Evolutionary conservation across 129 eudicot species (phyloP), one percentile per base, ranked within the genome.

Genomic region (Scalesia atractyloides): DNA sequence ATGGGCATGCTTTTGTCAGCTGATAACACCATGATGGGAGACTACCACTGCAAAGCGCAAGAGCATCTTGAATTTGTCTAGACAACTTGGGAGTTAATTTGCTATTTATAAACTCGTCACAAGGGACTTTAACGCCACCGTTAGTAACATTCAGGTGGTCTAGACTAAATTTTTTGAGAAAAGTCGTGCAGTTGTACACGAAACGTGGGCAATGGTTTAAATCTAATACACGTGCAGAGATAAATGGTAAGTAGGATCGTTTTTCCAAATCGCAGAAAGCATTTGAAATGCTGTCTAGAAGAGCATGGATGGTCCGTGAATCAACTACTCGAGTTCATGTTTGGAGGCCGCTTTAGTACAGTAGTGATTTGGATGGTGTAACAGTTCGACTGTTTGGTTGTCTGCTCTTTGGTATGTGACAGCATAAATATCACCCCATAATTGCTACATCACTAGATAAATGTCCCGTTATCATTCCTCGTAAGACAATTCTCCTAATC

Each of bases 11-110:
- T 74, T 83, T 95, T 1, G 99, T 95, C 71, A 95, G 76, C 81
- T 95, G 99, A 82, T 86, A 86, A 73, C 99, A 95, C 99, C 99
- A 95, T 54, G 96, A 90, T 9, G 97, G 99, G 59, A 95, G 94
- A 80, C 96, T 88, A 56, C 96, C 99, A 76, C 94, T 95, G 76
- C 97, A 90, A 51, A 95, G 94, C 11, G 99, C 99, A 75, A 95
- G 97, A 0, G 97, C 91, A 53, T 95, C 97, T 75, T 95, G 99
- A 26, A 95, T 90, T 78, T 95, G 99, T 72, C 99, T 76, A 14
- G 97, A 90, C 73, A 95, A 76, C 51, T 95, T 95, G 14, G 99
- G 99, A 64, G 99, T 95, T 51, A 95, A 86, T 80, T 95, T 95
- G 73, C 91, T 83, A 43, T 89, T 95, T 12, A 90, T 71, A 67